Conservation (phyloP, 2,329 filamentous ascomycete species). For the Fusarium oligoseptatum region DNA sequence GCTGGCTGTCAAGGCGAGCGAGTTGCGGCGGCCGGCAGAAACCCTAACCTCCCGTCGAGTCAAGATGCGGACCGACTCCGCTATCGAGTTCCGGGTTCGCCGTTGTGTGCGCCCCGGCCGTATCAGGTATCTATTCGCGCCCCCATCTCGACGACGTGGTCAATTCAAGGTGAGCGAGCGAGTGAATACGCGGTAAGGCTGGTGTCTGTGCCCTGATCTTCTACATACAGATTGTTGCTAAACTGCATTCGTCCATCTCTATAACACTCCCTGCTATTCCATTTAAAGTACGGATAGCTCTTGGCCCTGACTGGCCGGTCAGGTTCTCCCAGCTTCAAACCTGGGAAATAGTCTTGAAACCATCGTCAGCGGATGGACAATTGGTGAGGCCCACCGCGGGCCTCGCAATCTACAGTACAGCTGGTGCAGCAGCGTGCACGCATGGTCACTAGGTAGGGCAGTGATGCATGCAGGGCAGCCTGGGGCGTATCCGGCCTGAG, state of each 20-base stretch:
- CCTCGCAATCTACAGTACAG: conserved; percentile 2
- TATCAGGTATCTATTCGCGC: conserved; percentile 34
- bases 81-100: conserved; percentile 21
- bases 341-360: not conserved
- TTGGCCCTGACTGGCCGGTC: not conserved
- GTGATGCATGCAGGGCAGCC: conserved; percentile 7
- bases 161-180: not conserved
- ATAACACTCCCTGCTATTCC: not conserved
- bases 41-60: conserved; percentile 15
- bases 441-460: conserved; percentile 6
- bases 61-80: conserved; percentile 27
- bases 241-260: not conserved
- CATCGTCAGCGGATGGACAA: conserved; percentile 1
- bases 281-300: not conserved
- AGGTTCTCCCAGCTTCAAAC: conserved; percentile 2
- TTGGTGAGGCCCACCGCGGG: not conserved
- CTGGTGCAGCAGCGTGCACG: not conserved
- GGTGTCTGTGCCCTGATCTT: not conserved
- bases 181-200: not conserved
- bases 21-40: conserved; percentile 16
- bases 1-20: not conserved
- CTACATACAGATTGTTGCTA: not conserved
- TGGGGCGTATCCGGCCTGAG: conserved; percentile 6
- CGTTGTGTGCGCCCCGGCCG: conserved; percentile 19
- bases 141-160: not conserved